A percentile compares a stretch with the other conserved stretches of the same genome.
These are phyloP conservation scores for Psilocybe azurescens DNA, from an alignment of 768 basidiomycete genomes.

Conservation along the genomic window DNA sequence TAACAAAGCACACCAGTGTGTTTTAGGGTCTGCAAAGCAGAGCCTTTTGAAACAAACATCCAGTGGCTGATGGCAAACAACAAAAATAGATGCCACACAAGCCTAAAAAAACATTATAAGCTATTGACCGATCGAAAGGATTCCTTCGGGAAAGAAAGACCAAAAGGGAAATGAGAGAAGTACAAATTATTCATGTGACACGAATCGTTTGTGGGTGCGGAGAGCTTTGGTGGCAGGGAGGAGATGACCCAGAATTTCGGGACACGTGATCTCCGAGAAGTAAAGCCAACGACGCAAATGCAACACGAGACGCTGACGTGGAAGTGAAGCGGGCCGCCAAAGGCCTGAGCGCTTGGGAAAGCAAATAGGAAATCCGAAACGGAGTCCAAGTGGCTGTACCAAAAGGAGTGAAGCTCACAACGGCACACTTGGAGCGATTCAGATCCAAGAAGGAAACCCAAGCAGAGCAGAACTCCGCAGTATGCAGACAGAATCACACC, in stretches of 20 bases:
- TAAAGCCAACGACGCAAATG: background rate
- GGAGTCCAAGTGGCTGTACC: background rate
- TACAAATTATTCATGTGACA: background rate
- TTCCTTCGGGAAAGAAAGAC: too few species aligned
- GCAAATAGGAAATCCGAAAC: background rate
- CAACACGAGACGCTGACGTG: background rate
- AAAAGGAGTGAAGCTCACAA: background rate
- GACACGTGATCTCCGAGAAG: background rate
- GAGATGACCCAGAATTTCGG: too few species aligned
- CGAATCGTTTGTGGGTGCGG: background rate
- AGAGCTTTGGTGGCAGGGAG: background rate
- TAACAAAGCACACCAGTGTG: too few species aligned
- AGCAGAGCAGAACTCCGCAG: background rate
- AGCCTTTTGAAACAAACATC: too few species aligned
- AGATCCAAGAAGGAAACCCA: background rate
- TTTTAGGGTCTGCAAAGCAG: too few species aligned
- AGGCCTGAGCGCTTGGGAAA: background rate
- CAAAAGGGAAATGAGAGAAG: background rate
- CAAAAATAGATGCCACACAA: too few species aligned
- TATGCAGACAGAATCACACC: too few species aligned
- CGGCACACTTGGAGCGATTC: background rate
- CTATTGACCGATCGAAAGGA: too few species aligned
- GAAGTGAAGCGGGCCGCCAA: background rate
- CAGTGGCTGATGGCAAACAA: too few species aligned
- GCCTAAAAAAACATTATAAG: too few species aligned